Conservation (phyloP, 2,329 filamentous ascomycete species). For the Endothia cerciana region DNA sequence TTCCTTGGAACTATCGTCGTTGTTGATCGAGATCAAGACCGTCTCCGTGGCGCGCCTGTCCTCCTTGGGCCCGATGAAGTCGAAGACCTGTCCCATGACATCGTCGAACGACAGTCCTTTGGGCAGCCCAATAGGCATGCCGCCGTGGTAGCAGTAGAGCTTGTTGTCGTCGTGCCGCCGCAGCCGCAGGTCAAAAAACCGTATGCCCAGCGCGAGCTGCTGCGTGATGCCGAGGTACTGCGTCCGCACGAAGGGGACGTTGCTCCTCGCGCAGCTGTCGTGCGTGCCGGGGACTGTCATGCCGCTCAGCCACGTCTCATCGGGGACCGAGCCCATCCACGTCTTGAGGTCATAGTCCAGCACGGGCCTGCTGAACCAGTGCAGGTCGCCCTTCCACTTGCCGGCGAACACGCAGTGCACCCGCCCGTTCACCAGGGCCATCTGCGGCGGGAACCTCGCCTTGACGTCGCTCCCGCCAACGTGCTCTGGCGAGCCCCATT, state of each 20-base stretch:
- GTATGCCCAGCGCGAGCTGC: conserved; percentile 72
- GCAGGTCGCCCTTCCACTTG: conserved; percentile 37
- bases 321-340: conserved; percentile 67
- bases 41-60: conserved; percentile 59
- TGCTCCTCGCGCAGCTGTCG: conserved; percentile 55
- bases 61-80: conserved; percentile 59
- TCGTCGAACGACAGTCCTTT: conserved; percentile 63
- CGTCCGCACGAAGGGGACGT: conserved; percentile 68
- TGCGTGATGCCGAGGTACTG: conserved; percentile 65
- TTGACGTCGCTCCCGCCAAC: conserved; percentile 12
- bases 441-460: conserved; percentile 25
- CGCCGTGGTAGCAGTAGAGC: conserved; percentile 71
- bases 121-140: conserved; percentile 70
- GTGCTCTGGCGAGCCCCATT: conserved; percentile 16
- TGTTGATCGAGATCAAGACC: conserved; percentile 70
- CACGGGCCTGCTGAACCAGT: conserved; percentile 42
- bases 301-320: conserved; percentile 61
- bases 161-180: conserved; percentile 41
- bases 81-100: conserved; percentile 61
- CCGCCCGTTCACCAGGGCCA: conserved; percentile 25
- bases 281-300: conserved; percentile 75
- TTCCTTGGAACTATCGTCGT: conserved; percentile 65
- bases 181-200: conserved; percentile 73
- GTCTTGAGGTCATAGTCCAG: conserved; percentile 44
- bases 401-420: conserved; percentile 28